Evolutionary conservation across 148 eudicot species (phyloP).

Genomic region (Rhododendron williamsianum): DNA sequence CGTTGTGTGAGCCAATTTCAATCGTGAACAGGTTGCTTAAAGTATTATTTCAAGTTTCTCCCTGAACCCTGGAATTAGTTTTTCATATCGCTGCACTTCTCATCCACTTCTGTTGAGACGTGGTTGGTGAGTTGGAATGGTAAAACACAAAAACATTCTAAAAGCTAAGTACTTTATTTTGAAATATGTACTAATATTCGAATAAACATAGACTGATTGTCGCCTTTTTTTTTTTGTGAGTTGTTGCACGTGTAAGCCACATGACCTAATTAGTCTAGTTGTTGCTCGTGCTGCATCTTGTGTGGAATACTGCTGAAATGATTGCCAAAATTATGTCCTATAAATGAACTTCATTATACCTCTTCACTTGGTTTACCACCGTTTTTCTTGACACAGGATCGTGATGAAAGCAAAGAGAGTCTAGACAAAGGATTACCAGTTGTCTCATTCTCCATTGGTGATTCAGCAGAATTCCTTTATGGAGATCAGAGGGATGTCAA

Average conservation of each 20-base stretch:
- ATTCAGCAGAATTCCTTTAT: slow-evolving; percentile 63
- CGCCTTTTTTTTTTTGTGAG: not conserved
- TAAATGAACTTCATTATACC: not conserved
- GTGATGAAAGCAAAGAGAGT: slow-evolving; percentile 49
- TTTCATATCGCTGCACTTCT: not conserved
- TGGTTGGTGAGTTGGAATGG: not conserved
- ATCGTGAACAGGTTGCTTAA: not conserved
- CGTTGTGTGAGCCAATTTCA: not conserved
- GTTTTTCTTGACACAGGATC: slow-evolving; percentile 35
- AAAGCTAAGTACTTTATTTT: not conserved
- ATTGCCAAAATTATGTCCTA: not conserved
- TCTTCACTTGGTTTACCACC: not conserved
- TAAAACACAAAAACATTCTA: not conserved
- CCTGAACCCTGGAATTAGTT: not conserved
- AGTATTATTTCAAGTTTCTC: not conserved
- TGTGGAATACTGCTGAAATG: not conserved
- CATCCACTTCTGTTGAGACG: not conserved
- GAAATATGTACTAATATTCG: not conserved
- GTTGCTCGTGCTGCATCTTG: not conserved
- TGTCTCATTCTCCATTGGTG: slow-evolving; percentile 58
- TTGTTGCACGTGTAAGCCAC: not conserved
- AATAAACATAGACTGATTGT: not conserved
- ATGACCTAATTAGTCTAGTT: not conserved
- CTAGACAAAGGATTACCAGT: slow-evolving; percentile 48
- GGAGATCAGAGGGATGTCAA: slow-evolving; percentile 42